Evolutionary conservation across 1,284 basidiomycete species (phyloP), one percentile per base, ranked within the genome.

Genomic region (Amylostereum chailletii): DNA sequence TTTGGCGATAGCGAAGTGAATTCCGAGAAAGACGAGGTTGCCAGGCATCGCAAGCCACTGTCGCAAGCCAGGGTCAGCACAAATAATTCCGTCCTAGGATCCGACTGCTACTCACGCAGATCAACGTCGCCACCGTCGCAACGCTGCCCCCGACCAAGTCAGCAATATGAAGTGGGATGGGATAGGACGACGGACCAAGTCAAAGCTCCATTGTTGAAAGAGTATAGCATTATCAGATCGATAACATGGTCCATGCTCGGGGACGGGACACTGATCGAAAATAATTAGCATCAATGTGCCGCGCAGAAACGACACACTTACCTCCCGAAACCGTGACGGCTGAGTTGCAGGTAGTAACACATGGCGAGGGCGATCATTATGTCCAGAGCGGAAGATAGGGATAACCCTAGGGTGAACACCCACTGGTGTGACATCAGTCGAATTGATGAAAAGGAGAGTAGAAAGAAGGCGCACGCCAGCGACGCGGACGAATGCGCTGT

Each of bases 1-100:
- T 62, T 77, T 78, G 32, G 70, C 70, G 47, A 77, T 77, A 3
- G 71, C 65, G 54, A 78, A 77, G 57, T 77, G 74, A 46, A 77
- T 64, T 1, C 66, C 71, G 51, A 77, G 65, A 55, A 77, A 75
- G 31, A 78, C 65, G 31, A 72, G 61, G 45, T 75, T 75, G 3
- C 62, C 56, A 1, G 67, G 65, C 66, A 74, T 70, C 3, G 60
- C 48, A 3, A 79, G 51, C 76, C 76, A 79, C 77, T 78, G 41
- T 19, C 3, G 47, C 33, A 47, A 58, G 57, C 54, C 29, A 4
- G 52, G 2, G 58, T 59, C 27, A 53, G 29, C 2, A 53, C 48
- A 60, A 46, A 33, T 55, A 52, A 42, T 40, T 5, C 40, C 10
- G 11, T 1, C 2, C 40, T 26, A 27, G 26, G n/a, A 1, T 47